These are phyloP conservation scores for Emmonsiellopsis sp. DNA, from an alignment of 2,329 filamentous ascomycete species.

Conservation along the genomic window DNA sequence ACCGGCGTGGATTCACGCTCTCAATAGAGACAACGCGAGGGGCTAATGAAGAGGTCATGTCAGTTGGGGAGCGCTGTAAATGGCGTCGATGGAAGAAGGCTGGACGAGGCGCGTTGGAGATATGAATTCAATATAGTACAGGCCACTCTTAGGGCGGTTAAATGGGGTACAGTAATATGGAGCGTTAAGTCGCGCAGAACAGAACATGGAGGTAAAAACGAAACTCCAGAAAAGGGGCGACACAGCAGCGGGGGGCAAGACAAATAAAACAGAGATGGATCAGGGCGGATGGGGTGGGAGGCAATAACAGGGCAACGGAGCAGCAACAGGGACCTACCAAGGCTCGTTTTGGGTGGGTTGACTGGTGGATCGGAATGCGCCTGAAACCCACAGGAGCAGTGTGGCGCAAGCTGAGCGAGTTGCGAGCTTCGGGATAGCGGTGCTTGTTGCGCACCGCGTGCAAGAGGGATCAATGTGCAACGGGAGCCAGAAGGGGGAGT, in stretches of 20 bases:
- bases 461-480: background rate
- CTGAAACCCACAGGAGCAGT: slow-evolving; percentile 23
- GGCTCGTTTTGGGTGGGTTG: slow-evolving; percentile 18
- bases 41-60: slow-evolving; percentile 29
- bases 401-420: slow-evolving; percentile 38
- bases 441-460: background rate
- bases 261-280: too few species aligned
- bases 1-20: slow-evolving; percentile 8
- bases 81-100: slow-evolving; percentile 2
- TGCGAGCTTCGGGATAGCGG: background rate
- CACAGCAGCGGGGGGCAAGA: too few species aligned
- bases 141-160: too few species aligned
- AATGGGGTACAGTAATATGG: too few species aligned
- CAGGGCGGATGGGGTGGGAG: slow-evolving; percentile 9
- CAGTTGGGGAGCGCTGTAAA: slow-evolving; percentile 13
- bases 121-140: background rate
- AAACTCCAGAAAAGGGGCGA: too few species aligned
- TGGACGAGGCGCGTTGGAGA: slow-evolving; percentile 4
- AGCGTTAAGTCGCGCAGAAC: too few species aligned
- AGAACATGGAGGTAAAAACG: too few species aligned
- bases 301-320: slow-evolving; percentile 10
- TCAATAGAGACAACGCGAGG: slow-evolving; percentile 4
- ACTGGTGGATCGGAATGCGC: slow-evolving; percentile 21
- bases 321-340: slow-evolving; percentile 11
- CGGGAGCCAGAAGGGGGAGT: background rate